phyloP scores from a whole-genome alignment of 768 basidiomycete species.

The Xerocomellus dryophilus region DNA sequence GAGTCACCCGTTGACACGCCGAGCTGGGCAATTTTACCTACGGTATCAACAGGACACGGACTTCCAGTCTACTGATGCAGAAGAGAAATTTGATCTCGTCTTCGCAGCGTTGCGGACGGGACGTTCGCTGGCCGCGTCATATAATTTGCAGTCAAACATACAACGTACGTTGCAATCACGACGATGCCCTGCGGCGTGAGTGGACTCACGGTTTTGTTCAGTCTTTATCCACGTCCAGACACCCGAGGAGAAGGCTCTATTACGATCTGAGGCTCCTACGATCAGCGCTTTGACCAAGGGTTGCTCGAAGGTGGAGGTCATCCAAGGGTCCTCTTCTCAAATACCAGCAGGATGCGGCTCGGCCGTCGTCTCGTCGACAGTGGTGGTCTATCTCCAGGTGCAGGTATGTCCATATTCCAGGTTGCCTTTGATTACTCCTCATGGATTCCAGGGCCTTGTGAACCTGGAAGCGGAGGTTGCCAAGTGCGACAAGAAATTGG shows the following conservation, averaged over 20 bases:
- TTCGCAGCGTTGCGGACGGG: conserved; percentile 72
- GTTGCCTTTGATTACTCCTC: neutral
- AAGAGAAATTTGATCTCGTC: conserved; percentile 82
- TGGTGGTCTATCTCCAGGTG: conserved; percentile 82
- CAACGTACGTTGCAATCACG: conserved; percentile 7
- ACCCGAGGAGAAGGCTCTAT: conserved; percentile 58
- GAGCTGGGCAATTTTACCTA: neutral
- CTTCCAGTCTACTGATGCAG: conserved; percentile 68
- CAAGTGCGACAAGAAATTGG: conserved; percentile 89
- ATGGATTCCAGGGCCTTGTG: conserved; percentile 68
- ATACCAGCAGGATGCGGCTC: conserved; percentile 84
- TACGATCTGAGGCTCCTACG: conserved; percentile 70
- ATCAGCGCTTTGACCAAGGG: conserved; percentile 86
- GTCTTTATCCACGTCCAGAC: conserved; percentile 76
- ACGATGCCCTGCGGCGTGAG: neutral
- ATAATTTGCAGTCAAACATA: conserved; percentile 82
- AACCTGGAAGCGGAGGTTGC: conserved; percentile 84
- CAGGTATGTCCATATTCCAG: conserved; percentile 48
- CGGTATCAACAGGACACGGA: conserved; percentile 46
- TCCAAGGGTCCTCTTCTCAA: conserved; percentile 53
- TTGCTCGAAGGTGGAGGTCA: conserved; percentile 70
- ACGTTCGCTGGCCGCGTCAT: conserved; percentile 57
- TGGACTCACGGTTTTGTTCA: conserved; percentile 3
- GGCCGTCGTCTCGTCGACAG: conserved; percentile 67
- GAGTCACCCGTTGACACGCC: conserved; percentile 31